These are phyloP conservation scores for Fusarium euwallaceae DNA, from an alignment of 2,329 filamentous ascomycete genomes.

Conservation along the genomic window DNA sequence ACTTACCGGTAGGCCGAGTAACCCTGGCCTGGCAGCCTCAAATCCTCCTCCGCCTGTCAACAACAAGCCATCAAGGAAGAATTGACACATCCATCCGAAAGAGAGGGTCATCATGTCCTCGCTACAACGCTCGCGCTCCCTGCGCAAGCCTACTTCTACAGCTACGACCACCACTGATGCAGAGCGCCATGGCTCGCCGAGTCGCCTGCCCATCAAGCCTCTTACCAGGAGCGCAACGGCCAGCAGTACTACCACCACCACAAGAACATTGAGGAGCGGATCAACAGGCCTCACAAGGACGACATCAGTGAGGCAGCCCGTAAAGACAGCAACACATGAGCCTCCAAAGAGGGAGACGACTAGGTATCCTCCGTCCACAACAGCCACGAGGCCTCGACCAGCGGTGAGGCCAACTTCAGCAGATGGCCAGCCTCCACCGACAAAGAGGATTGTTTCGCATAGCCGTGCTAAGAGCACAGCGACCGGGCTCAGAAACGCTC, in stretches of 20 bases:
- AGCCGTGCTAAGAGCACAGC: slow-evolving; percentile 51
- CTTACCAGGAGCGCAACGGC: slow-evolving; percentile 50
- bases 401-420: slow-evolving; percentile 50
- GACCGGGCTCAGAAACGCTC: slow-evolving; percentile 44
- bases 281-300: slow-evolving; percentile 35
- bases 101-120: slow-evolving; percentile 55
- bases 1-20: slow-evolving; percentile 36
- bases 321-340: slow-evolving; percentile 27
- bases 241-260: slow-evolving; percentile 39
- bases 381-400: slow-evolving; percentile 47
- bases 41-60: slow-evolving; percentile 32
- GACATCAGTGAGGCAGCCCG: slow-evolving; percentile 42
- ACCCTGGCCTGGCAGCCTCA: slow-evolving; percentile 19
- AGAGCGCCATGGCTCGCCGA: slow-evolving; percentile 60
- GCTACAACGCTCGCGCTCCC: slow-evolving; percentile 61
- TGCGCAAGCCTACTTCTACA: slow-evolving; percentile 57
- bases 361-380: slow-evolving; percentile 53
- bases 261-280: slow-evolving; percentile 37
- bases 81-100: background rate
- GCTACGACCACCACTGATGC: slow-evolving; percentile 32
- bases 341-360: slow-evolving; percentile 41
- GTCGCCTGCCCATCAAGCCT: slow-evolving; percentile 64
- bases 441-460: slow-evolving; percentile 44
- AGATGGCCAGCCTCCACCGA: slow-evolving; percentile 39
- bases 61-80: slow-evolving; percentile 21